Base-by-base conservation (phyloP, 176 grass and related monocot genomes). In the Phyllostachys edulis region DNA sequence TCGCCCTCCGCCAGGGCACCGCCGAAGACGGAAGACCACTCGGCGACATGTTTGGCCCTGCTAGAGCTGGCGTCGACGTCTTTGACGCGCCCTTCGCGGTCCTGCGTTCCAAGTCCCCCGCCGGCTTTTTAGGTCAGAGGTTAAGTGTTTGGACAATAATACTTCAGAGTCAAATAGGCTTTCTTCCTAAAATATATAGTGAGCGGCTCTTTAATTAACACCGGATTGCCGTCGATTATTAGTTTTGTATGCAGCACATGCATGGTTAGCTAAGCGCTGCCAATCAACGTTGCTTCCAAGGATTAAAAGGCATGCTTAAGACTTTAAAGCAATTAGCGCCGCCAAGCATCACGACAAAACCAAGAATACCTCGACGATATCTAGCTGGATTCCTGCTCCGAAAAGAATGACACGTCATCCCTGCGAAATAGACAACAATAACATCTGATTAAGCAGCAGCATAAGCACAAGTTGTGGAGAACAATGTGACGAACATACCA, bases 221-320 rank as follows among this genome's bases (percentile, higher is more conserved):
- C 41, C 7, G 45, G 77, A 55, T 80, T 18, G 6, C 20, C 27
- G 17, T 66, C 55, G 76, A 63, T 69, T 54, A 70, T 18, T 71
- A 26, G 14, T 85, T 81, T 80, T 34, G 14, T 81, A 79, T 81
- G 71, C 45, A 18, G 37, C 70, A 76, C 76, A 80, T 89, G 82
- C 77, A 85, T 88, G 77, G 82, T 67, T 80, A 85, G 82, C 87
- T 85, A 60, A 34, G 63, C 78, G 55, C 71, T 29, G 54, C 27
- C 70, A 54, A 76, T 63, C 82, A 63, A 29, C 18, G 14, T 85
- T 85, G 77, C 87, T 81, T 89, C 29, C 24, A 21, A 81, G 42
- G 69, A 76, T 68, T 34, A 44, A 89, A 89, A 73, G 69, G 54
- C 61, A 47, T 24, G 18, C 82, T 85, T 41, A 69, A 52, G 61